Evolutionary conservation across 73 alveolate species (phyloP).

Genomic region (Tetrahymena borealis): DNA sequence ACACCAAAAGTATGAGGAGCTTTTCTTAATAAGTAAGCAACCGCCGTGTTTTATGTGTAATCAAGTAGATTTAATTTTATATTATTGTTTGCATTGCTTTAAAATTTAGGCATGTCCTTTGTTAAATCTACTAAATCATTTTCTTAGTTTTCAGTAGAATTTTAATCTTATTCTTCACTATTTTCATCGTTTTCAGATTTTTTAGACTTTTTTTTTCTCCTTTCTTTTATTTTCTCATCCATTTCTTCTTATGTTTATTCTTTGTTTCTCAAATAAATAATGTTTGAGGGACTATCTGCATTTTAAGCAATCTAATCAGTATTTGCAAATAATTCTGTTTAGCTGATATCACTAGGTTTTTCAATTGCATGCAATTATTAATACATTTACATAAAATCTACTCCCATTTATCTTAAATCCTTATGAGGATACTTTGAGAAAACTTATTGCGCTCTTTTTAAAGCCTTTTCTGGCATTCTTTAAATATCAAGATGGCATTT

Average conservation of each 20-base stretch:
- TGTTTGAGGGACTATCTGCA: neutral
- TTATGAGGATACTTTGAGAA: constrained; percentile 20
- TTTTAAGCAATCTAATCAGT: neutral
- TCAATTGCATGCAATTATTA: constrained; percentile 32
- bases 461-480: neutral
- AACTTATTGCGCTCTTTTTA: constrained; percentile 5
- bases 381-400: constrained; percentile 32
- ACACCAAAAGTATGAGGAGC: constrained; percentile 12
- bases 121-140: neutral
- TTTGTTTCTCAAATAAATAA: constrained; percentile 1
- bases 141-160: neutral
- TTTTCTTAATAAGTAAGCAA: constrained; percentile 29
- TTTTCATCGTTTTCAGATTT: neutral
- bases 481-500: neutral
- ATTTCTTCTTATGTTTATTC: constrained; percentile 10
- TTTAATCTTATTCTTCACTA: neutral
- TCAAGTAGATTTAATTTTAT: neutral
- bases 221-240: neutral
- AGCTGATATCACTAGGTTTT: constrained; percentile 22
- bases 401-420: constrained; percentile 25
- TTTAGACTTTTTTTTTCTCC: constrained; percentile 12
- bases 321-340: constrained; percentile 25
- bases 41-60: constrained; percentile 8
- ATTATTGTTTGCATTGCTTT: neutral
- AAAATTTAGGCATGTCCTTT: neutral